Conservation (phyloP, 352 stramenopile genomes). For the Bremia lactucae region DNA sequence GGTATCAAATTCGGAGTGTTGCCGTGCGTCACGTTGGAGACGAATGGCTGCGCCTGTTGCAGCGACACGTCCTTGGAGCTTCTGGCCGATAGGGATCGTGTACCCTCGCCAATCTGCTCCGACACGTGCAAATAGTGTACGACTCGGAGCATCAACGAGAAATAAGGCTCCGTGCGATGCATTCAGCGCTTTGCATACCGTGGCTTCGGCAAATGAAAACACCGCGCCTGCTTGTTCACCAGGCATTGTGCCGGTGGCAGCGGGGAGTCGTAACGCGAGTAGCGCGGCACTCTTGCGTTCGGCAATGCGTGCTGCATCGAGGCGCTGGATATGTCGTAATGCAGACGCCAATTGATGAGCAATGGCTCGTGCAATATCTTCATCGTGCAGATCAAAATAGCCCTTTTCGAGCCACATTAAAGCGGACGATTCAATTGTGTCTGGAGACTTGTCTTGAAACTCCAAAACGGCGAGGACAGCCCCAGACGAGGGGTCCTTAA, state of each 20-base stretch:
- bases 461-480: conserved; percentile 56
- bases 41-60: conserved; percentile 45
- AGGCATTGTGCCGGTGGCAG: conserved; percentile 19
- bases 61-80: conserved; percentile 58
- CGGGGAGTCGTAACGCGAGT: conserved; percentile 26
- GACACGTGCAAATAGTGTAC: conserved; percentile 55
- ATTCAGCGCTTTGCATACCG: conserved; percentile 16
- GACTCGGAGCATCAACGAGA: conserved; percentile 63
- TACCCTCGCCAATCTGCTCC: conserved; percentile 62
- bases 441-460: conserved; percentile 40
- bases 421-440: neutral
- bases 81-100: conserved; percentile 50
- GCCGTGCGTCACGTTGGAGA: conserved; percentile 35
- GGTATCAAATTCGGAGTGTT: conserved; percentile 56
- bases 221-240: conserved; percentile 22
- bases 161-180: conserved; percentile 55
- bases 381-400: conserved; percentile 65
- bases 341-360: conserved; percentile 58
- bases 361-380: conserved; percentile 50
- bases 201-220: conserved; percentile 21
- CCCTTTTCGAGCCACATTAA: conserved; percentile 28
- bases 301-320: conserved; percentile 42
- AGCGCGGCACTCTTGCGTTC: conserved; percentile 58
- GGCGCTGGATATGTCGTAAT: conserved; percentile 53
- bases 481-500: conserved; percentile 57